Conservation (phyloP, 2,329 filamentous ascomycete genomes). For the Tolypocladium amazonense region DNA sequence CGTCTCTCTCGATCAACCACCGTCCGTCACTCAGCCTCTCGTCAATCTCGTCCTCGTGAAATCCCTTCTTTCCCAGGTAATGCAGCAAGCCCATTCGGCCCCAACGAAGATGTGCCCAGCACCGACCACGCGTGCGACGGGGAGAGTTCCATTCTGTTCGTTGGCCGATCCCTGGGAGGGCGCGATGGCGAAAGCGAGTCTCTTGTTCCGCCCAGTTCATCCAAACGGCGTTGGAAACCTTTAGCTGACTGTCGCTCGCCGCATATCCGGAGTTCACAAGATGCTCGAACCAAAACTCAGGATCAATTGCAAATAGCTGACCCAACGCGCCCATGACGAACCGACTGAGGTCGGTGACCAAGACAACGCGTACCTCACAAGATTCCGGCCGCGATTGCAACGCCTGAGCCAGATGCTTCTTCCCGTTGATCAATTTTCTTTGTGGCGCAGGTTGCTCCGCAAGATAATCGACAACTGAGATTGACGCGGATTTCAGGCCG, state of each 20-base stretch:
- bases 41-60: constrained; percentile 14
- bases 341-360: constrained; percentile 18
- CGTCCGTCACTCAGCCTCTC: constrained; percentile 10
- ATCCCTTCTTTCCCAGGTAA: constrained; percentile 14
- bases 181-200: constrained; percentile 12
- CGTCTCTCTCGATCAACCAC: constrained; percentile 12
- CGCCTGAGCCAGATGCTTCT: constrained; percentile 5
- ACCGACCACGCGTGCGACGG: constrained; percentile 4
- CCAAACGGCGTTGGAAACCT: constrained; percentile 16
- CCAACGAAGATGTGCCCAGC: constrained; percentile 13
- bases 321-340: constrained; percentile 17
- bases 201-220: constrained; percentile 17
- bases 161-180: constrained; percentile 11
- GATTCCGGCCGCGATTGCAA: constrained; percentile 7
- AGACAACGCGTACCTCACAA: constrained; percentile 10
- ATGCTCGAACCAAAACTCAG: constrained; percentile 19
- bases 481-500: constrained; percentile 7
- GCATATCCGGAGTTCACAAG: constrained; percentile 15
- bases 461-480: constrained; percentile 13
- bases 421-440: constrained; percentile 2
- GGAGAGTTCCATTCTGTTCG: constrained; percentile 13
- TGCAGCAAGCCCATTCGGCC: constrained; percentile 10
- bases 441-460: constrained; percentile 3
- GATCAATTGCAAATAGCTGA: constrained; percentile 14
- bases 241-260: constrained; percentile 15